These are phyloP conservation scores for Bolboschoenoplectus hybrid DNA, from an alignment of 202 grass and related monocot genomes.

Conservation along the genomic window DNA sequence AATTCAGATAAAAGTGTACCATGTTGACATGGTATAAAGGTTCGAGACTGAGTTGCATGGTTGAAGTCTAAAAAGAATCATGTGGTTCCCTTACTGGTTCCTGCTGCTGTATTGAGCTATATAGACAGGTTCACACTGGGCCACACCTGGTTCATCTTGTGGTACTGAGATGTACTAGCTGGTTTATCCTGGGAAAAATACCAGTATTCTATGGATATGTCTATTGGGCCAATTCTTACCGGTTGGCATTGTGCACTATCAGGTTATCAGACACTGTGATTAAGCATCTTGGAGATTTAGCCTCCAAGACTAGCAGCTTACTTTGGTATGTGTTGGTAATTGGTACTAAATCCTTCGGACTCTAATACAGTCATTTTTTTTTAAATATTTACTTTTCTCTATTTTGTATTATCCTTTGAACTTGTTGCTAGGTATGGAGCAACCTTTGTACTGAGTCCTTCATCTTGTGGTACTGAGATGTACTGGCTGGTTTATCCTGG, in stretches of 20 bases:
- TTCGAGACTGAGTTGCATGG: background rate
- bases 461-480: background rate
- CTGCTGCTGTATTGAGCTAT: background rate
- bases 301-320: background rate
- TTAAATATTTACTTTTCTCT: background rate
- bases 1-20: background rate
- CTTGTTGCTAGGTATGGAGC: constrained; percentile 24
- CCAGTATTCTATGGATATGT: background rate
- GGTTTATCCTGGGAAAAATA: background rate
- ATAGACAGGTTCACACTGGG: background rate
- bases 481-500: background rate
- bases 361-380: background rate
- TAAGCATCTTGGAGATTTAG: background rate
- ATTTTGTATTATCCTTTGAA: background rate
- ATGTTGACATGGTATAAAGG: background rate
- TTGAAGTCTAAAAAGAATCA: background rate
- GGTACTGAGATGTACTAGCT: constrained; percentile 2
- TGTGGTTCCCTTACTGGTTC: background rate
- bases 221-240: background rate
- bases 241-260: background rate
- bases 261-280: background rate
- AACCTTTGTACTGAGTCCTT: background rate
- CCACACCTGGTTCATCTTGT: background rate
- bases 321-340: background rate
- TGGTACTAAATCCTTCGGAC: background rate